Base-by-base conservation (phyloP, 495 filamentous ascomycete species). In the Talaromyces ruber region DNA sequence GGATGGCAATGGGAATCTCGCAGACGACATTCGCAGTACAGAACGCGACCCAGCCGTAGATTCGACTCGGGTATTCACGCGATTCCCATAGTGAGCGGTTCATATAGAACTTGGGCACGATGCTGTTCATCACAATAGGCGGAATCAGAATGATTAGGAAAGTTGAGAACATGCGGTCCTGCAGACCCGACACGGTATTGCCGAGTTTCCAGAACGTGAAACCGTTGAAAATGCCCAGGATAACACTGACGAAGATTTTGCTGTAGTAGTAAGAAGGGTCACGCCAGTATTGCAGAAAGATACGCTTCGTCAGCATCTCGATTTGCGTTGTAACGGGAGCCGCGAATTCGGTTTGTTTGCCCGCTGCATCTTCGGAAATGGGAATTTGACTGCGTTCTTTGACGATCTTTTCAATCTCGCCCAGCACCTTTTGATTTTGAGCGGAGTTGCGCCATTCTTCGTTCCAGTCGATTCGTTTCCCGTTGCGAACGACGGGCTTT, bases 1-100 rank as follows among this genome's bases (percentile, higher is more conserved):
- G 57, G 61, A 92, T 81, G 8, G 84, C 81, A 32, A 82, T 82
- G 0, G 92, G 92, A 56, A 96, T 86, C 69, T 96, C 92, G 45
- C 82, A 85, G 22, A 94, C 75, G 6, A 92, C 74, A 64, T 88
- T 85, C 14, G 89, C 90, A 0, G 88, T 91, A 65, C 79, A 83
- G 74, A 96, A 96, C 6, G 91, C 87, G 32, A 90, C 76, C 90
- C 90, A 95, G 34, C 85, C 84, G 67, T 96, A 96, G 56, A 92
- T 92, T 25, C 87, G 79, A 12, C 82, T 86, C 0, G 89, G 89
- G 55, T 86, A 82, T 70, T 96, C 92, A 14, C 92, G 81, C 0
- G 82, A 82, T 73, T 90, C 82, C 86, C 86, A 95, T 16, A 94
- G 78, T 6, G 82, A 79, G 64, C 89, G 84, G 75, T 92, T 90